These are phyloP conservation scores for Ricinus communis DNA, from an alignment of 345 rosid species.

Conservation along the genomic window DNA sequence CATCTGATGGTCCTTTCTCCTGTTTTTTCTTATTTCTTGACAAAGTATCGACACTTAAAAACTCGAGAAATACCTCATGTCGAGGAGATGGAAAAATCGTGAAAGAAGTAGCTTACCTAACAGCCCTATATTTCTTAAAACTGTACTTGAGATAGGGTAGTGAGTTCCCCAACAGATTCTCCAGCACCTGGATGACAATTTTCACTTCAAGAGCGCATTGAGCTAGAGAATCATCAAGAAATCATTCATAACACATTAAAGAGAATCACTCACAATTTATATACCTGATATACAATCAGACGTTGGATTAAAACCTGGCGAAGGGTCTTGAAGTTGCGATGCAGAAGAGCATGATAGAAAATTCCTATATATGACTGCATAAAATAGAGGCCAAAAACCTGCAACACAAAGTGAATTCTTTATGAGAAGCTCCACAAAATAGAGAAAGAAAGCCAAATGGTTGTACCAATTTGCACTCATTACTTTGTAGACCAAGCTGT, in stretches of 20 bases:
- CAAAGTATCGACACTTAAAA: constrained; percentile 1
- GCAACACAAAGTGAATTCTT: constrained; percentile 34
- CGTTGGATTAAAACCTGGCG: constrained; percentile 81
- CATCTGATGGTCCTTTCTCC: constrained; percentile 46
- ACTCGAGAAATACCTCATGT: not conserved
- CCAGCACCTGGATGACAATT: constrained; percentile 55
- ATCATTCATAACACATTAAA: not conserved
- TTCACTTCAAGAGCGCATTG: constrained; percentile 12
- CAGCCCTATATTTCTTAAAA: constrained; percentile 61
- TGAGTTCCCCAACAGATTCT: constrained; percentile 73
- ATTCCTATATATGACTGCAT: constrained; percentile 95
- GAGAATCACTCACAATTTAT: constrained; percentile 5
- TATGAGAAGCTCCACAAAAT: not conserved
- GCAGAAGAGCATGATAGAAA: constrained; percentile 91
- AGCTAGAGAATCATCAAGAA: not conserved
- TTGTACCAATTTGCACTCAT: constrained; percentile 20
- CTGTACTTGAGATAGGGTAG: constrained; percentile 80
- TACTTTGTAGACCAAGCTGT: constrained; percentile 93
- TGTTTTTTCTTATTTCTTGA: constrained; percentile 65
- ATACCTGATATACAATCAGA: constrained; percentile 65
- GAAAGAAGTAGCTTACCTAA: constrained; percentile 53
- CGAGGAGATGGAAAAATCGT: not conserved
- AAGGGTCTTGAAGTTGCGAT: constrained; percentile 79
- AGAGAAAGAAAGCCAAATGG: constrained; percentile 12
- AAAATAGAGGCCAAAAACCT: constrained; percentile 94